Evolutionary conservation across 345 rosid genomes (phyloP).

Genomic region (Euphorbia peplus): DNA sequence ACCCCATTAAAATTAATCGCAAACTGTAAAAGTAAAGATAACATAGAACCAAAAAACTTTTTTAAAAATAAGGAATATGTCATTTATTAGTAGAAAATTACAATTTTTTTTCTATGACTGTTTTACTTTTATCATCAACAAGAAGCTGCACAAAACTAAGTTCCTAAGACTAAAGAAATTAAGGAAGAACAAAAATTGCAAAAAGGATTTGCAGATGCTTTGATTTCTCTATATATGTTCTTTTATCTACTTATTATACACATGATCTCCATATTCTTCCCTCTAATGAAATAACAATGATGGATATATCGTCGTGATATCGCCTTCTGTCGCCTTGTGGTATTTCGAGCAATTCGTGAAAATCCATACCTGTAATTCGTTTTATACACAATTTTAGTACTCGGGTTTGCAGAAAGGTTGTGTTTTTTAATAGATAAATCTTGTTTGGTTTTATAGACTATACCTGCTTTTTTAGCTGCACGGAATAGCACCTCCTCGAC

Average conservation of each 20-base stretch:
- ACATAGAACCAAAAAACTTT: slow-evolving; percentile 19
- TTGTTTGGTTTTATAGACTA: neutral
- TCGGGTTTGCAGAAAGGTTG: neutral
- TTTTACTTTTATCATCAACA: slow-evolving; percentile 33
- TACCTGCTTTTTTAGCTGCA: slow-evolving; percentile 92
- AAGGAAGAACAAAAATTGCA: neutral
- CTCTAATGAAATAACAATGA: slow-evolving; percentile 33
- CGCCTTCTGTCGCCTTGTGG: slow-evolving; percentile 36
- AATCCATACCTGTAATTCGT: slow-evolving; percentile 55
- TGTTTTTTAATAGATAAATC: too few relatives aligned
- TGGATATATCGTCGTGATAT: slow-evolving; percentile 36
- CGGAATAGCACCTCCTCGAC: slow-evolving; percentile 75
- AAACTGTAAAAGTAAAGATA: slow-evolving; percentile 6
- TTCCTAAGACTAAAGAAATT: slow-evolving; percentile 18
- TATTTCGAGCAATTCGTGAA: slow-evolving; percentile 32
- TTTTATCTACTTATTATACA: slow-evolving; percentile 45
- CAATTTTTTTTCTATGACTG: slow-evolving; percentile 30
- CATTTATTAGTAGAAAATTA: slow-evolving; percentile 38
- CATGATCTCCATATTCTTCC: slow-evolving; percentile 51
- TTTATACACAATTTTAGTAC: neutral
- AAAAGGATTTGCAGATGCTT: slow-evolving; percentile 26
- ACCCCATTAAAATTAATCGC: neutral
- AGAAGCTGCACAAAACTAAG: slow-evolving; percentile 34
- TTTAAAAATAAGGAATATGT: slow-evolving; percentile 12
- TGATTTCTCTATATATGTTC: slow-evolving; percentile 23